Evolutionary conservation across 2,329 filamentous ascomycete species (phyloP).

Genomic region (Endothia cerciana): DNA sequence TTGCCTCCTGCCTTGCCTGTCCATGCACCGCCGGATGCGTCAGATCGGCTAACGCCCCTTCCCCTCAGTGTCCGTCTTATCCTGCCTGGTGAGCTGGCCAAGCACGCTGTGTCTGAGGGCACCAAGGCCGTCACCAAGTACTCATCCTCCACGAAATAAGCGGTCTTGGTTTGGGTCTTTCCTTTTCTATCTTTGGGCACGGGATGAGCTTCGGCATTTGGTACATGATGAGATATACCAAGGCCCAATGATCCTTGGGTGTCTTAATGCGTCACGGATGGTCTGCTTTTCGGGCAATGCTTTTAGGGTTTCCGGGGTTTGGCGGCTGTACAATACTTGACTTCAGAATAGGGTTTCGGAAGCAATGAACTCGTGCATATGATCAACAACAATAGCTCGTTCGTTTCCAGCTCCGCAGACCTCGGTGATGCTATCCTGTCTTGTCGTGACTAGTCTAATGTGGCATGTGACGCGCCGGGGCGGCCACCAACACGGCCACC

Average conservation of each 20-base stretch:
- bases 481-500: not conserved
- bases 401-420: not conserved
- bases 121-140: conserved; percentile 99
- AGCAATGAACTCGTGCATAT: conserved; percentile 66
- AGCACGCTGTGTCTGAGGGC: conserved; percentile 99
- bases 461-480: not conserved
- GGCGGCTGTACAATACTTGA: conserved; percentile 71
- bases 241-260: conserved; percentile 52
- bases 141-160: conserved; percentile 98
- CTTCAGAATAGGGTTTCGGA: conserved; percentile 66
- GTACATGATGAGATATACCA: conserved; percentile 61
- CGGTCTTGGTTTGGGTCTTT: conserved; percentile 44
- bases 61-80: conserved; percentile 79
- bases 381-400: conserved; percentile 41
- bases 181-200: conserved; percentile 61
- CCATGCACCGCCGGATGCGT: no score
- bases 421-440: not conserved
- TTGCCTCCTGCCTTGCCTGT: conserved; percentile 51
- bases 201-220: conserved; percentile 59
- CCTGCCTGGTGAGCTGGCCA: conserved; percentile 96
- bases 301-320: conserved; percentile 72
- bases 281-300: conserved; percentile 64
- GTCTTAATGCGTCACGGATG: conserved; percentile 78
- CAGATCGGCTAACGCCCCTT: conserved; percentile 12
- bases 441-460: not conserved